Conservation (phyloP, 306 rosid genomes). For the Cucumis hystrix region DNA sequence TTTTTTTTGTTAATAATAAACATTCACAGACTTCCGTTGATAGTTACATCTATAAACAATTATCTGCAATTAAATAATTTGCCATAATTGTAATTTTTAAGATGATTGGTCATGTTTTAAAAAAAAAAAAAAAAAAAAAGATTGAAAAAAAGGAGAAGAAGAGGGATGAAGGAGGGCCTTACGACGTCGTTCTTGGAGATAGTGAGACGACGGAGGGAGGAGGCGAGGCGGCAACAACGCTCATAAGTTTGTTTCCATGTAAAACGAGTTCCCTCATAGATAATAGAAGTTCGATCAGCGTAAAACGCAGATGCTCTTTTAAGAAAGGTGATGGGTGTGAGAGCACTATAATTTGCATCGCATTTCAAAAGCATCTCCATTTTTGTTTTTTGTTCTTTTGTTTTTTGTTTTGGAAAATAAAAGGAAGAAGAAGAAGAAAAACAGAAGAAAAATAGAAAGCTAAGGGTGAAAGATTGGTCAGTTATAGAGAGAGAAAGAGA, state of each 20-base stretch:
- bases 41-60: too few relatives aligned
- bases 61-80: too few relatives aligned
- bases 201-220: slow-evolving; percentile 57
- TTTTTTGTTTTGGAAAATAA: not conserved
- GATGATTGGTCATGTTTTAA: too few relatives aligned
- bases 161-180: slow-evolving; percentile 9
- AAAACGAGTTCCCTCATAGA: slow-evolving; percentile 48
- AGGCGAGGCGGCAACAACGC: slow-evolving; percentile 76
- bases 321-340: slow-evolving; percentile 61
- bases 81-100: not conserved
- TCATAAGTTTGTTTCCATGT: slow-evolving; percentile 68
- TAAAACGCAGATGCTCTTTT: slow-evolving; percentile 51
- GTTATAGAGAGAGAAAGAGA: not conserved
- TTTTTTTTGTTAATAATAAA: too few relatives aligned
- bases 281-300: slow-evolving; percentile 41
- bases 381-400: too few relatives aligned
- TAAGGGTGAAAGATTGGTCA: not conserved
- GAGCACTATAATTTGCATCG: slow-evolving; percentile 43
- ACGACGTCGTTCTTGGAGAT: slow-evolving; percentile 46
- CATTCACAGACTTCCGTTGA: too few relatives aligned
- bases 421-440: not conserved
- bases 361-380: slow-evolving; percentile 55
- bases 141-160: too few relatives aligned
- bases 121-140: too few relatives aligned
- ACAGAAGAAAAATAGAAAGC: too few relatives aligned